These are phyloP conservation scores for Fraxinus baroniana DNA, from an alignment of 305 asterid species.

Conservation along the genomic window DNA sequence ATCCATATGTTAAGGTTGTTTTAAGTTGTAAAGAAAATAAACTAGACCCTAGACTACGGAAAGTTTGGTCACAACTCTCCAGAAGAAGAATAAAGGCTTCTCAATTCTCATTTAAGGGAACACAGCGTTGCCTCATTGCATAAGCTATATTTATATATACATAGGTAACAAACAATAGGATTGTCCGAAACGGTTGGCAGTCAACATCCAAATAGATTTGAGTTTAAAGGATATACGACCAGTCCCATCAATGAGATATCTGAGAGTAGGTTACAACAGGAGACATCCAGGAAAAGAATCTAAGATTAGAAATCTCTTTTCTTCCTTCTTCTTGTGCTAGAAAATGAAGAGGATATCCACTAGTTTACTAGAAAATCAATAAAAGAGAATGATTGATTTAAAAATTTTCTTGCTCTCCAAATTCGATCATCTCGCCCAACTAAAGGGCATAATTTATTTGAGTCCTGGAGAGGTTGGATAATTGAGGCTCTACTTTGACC, in stretches of 20 bases:
- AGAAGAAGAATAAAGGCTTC: neutral
- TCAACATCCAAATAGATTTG: neutral
- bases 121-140: neutral
- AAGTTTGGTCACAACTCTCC: neutral
- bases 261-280: neutral
- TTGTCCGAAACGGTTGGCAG: neutral
- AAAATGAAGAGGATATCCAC: neutral
- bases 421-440: neutral
- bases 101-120: slow-evolving; percentile 6
- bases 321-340: neutral
- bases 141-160: no score
- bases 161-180: neutral
- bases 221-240: slow-evolving; percentile 9
- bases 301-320: neutral
- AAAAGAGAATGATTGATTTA: neutral
- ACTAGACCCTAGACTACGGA: neutral
- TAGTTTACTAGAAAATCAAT: neutral
- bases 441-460: neutral
- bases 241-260: neutral
- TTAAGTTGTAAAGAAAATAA: neutral
- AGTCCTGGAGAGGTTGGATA: neutral
- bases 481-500: neutral
- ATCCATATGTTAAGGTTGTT: neutral
- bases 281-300: neutral
- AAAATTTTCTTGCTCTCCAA: neutral